Evolutionary conservation across 805 yeast genomes (phyloP).

Genomic region (Wickerhamomyces xylosicus): DNA sequence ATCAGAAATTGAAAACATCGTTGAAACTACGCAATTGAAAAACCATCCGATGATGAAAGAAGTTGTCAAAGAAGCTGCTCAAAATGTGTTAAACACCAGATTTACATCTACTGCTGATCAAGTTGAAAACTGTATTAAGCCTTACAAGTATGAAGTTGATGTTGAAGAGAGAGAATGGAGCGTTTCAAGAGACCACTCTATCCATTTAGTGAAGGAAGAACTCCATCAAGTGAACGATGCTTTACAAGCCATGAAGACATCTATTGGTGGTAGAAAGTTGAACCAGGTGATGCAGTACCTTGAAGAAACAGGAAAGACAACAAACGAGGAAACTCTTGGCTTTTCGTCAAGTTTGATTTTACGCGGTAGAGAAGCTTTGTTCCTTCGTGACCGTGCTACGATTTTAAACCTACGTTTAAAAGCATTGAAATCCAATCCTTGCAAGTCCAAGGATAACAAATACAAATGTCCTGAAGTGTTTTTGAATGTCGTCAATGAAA

Average conservation of each 20-base stretch:
- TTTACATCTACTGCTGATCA: constrained; percentile 94
- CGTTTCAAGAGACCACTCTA: constrained; percentile 68
- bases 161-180: constrained; percentile 94
- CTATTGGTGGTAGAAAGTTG: constrained; percentile 78
- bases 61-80: constrained; percentile 79
- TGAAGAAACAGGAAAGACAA: constrained; percentile 22
- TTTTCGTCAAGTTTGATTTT: constrained; percentile 67
- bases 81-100: constrained; percentile 63
- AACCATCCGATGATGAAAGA: constrained; percentile 82
- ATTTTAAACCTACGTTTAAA: constrained; percentile 67
- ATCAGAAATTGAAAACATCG: constrained; percentile 66
- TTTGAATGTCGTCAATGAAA: constrained; percentile 84
- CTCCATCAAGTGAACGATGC: constrained; percentile 68
- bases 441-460: constrained; percentile 71
- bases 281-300: constrained; percentile 73
- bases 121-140: constrained; percentile 96
- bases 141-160: constrained; percentile 94
- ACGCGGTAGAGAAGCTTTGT: constrained; percentile 77
- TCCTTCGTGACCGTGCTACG: constrained; percentile 62
- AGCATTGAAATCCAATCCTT: constrained; percentile 63
- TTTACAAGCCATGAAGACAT: constrained; percentile 44
- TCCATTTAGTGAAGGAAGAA: constrained; percentile 70
- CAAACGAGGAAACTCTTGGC: constrained; percentile 66
- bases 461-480: constrained; percentile 93
- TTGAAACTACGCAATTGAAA: constrained; percentile 63